These are phyloP conservation scores for Heliocybe sulcata DNA, from an alignment of 1,284 basidiomycete genomes.

Conservation along the genomic window DNA sequence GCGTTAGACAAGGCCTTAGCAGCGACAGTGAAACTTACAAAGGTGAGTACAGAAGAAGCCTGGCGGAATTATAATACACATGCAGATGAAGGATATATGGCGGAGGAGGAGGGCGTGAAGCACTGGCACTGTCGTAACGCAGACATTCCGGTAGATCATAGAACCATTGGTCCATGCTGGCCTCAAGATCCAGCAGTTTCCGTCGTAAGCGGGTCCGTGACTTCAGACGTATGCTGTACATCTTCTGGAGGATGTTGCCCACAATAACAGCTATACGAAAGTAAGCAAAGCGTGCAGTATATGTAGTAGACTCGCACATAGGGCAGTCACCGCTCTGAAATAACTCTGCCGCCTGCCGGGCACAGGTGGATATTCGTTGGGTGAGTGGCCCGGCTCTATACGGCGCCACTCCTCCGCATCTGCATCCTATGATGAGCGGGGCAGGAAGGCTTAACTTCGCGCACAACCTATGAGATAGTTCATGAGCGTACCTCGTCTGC, in stretches of 20 bases:
- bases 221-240: slow-evolving; percentile 66
- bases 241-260: slow-evolving; percentile 58
- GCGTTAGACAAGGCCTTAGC: slow-evolving; percentile 1
- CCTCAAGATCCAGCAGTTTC: slow-evolving; percentile 52
- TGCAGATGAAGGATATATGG: slow-evolving; percentile 63
- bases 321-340: slow-evolving; percentile 52
- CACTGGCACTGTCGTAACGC: slow-evolving; percentile 47
- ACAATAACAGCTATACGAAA: slow-evolving; percentile 44
- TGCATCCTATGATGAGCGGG: slow-evolving; percentile 31
- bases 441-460: background rate
- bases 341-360: slow-evolving; percentile 43
- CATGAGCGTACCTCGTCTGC: slow-evolving; percentile 36
- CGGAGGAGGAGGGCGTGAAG: slow-evolving; percentile 46
- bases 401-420: slow-evolving; percentile 47
- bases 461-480: slow-evolving; percentile 1
- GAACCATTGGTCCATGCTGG: slow-evolving; percentile 71
- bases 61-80: slow-evolving; percentile 72
- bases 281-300: slow-evolving; percentile 2
- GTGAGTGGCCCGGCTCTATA: slow-evolving; percentile 31
- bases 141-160: slow-evolving; percentile 63
- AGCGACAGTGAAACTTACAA: slow-evolving; percentile 48
- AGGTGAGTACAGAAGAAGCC: slow-evolving; percentile 73
- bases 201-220: slow-evolving; percentile 37
- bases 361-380: slow-evolving; percentile 34
- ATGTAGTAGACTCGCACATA: slow-evolving; percentile 39